A percentile compares a stretch with the other conserved stretches of the same genome.
Evolutionary conservation across 2,329 filamentous ascomycete species (phyloP).

Genomic region (Neodidymelliopsis sp.): DNA sequence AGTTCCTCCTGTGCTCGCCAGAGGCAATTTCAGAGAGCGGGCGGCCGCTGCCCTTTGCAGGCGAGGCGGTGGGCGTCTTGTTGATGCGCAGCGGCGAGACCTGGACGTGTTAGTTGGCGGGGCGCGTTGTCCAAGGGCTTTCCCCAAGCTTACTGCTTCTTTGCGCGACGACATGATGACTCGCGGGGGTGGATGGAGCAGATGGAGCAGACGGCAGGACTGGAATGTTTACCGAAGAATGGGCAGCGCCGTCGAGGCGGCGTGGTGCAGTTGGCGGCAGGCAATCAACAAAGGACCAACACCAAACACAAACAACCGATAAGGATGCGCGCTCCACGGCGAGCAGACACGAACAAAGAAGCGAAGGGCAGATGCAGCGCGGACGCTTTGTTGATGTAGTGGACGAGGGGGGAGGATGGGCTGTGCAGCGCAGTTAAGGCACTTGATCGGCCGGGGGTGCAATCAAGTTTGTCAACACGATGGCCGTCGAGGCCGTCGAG

Average conservation of each 20-base stretch:
- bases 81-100: conserved; percentile 82
- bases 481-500: conserved; percentile 4
- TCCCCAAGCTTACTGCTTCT: conserved; percentile 48
- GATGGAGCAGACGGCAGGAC: conserved; percentile 29
- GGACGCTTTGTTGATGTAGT: conserved; percentile 11
- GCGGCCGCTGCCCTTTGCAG: conserved; percentile 65
- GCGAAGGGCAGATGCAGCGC: conserved; percentile 11
- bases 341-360: conserved; percentile 9
- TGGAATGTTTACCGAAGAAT: conserved; percentile 13
- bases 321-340: conserved; percentile 13
- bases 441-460: conserved; percentile 8
- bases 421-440: conserved; percentile 13
- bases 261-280: conserved; percentile 4
- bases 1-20: conserved; percentile 86
- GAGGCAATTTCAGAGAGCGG: conserved; percentile 90
- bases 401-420: conserved; percentile 12
- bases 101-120: conserved; percentile 51
- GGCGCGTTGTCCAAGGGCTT: background rate
- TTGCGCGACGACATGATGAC: conserved; percentile 50
- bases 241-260: conserved; percentile 15
- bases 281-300: conserved; percentile 1
- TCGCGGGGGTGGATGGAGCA: background rate
- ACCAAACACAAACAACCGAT: conserved; percentile 13
- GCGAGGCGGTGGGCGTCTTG: conserved; percentile 70
- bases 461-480: conserved; percentile 17